These are phyloP conservation scores for Boletus barrowsii DNA, from an alignment of 768 basidiomycete genomes.

Conservation along the genomic window DNA sequence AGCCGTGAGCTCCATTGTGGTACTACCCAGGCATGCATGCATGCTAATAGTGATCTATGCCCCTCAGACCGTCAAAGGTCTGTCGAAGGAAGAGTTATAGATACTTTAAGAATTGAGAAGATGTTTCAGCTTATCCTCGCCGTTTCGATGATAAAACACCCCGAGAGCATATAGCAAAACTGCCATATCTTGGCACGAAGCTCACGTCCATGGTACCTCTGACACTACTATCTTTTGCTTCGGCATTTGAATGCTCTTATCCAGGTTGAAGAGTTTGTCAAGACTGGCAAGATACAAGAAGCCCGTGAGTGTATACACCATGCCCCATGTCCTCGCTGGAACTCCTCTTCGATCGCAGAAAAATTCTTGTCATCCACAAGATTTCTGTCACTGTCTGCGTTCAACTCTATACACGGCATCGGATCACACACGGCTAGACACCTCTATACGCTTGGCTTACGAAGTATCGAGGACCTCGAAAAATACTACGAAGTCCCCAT, in stretches of 20 bases:
- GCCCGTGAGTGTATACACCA: constrained; percentile 36
- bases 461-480: constrained; percentile 67
- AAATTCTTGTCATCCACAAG: constrained; percentile 47
- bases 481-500: constrained; percentile 50
- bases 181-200: constrained; percentile 53
- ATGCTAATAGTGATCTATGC: not conserved
- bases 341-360: constrained; percentile 34
- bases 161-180: constrained; percentile 36
- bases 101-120: not conserved
- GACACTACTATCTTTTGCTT: not conserved
- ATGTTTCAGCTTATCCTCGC: constrained; percentile 45
- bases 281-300: constrained; percentile 56
- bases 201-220: constrained; percentile 45
- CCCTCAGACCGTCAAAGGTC: constrained; percentile 48
- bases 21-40: not conserved
- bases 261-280: constrained; percentile 63
- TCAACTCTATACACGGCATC: constrained; percentile 68
- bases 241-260: not conserved
- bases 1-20: constrained; percentile 43
- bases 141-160: constrained; percentile 38
- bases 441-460: constrained; percentile 62
- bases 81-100: not conserved
- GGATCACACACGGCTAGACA: constrained; percentile 67
- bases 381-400: constrained; percentile 53
- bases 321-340: not conserved